These are phyloP conservation scores for Liquidambar formosana DNA, from an alignment of 164 flowering plant genomes.

Conservation along the genomic window DNA sequence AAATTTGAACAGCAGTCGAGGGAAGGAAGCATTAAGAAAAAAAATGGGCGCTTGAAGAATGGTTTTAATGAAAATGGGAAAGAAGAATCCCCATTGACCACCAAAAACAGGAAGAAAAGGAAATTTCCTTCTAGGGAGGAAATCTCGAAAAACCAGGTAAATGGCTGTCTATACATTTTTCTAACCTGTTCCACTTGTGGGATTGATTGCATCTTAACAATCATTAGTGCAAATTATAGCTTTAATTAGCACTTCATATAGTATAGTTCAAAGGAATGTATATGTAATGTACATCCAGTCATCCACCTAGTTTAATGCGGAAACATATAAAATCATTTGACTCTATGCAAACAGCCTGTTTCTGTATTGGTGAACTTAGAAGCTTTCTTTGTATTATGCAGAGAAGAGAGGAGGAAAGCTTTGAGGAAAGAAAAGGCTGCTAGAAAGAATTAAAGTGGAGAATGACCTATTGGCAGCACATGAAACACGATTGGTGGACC, in stretches of 20 bases:
- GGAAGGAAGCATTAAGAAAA: conserved; percentile 13
- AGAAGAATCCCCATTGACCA: conserved; percentile 9
- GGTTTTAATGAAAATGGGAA: conserved; percentile 24
- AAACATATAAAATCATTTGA: neutral
- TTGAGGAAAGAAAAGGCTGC: conserved; percentile 22
- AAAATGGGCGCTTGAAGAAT: conserved; percentile 18
- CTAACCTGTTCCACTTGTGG: conserved; percentile 5
- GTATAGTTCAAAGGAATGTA: neutral
- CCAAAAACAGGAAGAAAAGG: conserved; percentile 35
- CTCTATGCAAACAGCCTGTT: neutral
- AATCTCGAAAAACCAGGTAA: conserved; percentile 57
- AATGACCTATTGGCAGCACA: neutral
- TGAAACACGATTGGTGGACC: neutral
- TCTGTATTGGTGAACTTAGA: neutral
- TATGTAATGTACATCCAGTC: no score
- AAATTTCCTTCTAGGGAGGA: conserved; percentile 55
- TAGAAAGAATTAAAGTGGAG: neutral
- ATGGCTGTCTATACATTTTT: neutral
- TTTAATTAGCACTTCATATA: neutral
- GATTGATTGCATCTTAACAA: neutral
- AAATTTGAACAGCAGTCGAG: conserved; percentile 12
- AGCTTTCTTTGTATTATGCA: conserved; percentile 11
- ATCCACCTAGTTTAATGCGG: neutral
- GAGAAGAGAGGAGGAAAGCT: conserved; percentile 44
- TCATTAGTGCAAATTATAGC: no score